These are phyloP conservation scores for Diophrys appendiculata DNA, from an alignment of 73 alveolate species.

Conservation along the genomic window DNA sequence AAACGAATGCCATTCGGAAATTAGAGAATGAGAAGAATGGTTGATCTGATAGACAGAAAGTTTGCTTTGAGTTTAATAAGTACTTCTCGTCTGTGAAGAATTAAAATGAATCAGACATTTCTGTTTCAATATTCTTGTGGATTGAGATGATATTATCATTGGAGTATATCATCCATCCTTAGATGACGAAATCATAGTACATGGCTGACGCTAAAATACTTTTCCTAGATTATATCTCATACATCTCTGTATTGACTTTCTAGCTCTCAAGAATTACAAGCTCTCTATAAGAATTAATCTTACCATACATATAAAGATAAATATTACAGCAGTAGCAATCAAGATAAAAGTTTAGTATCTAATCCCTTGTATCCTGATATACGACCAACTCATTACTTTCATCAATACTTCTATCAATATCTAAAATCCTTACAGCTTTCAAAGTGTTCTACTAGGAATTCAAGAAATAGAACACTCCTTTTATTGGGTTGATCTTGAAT, in stretches of 20 bases:
- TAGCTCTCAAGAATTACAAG: background rate
- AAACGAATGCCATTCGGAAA: background rate
- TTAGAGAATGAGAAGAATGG: background rate
- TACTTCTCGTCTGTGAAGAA: background rate
- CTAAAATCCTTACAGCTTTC: background rate
- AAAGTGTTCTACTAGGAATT: background rate
- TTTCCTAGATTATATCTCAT: background rate
- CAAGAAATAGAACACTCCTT: background rate
- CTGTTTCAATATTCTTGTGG: background rate
- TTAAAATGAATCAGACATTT: background rate
- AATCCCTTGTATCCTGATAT: background rate
- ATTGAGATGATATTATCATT: background rate
- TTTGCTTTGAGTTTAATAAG: background rate
- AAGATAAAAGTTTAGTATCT: background rate
- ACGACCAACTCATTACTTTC: background rate
- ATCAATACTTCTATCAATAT: background rate
- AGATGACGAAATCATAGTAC: background rate
- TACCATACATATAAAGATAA: background rate
- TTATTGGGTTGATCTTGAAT: background rate
- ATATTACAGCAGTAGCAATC: background rate
- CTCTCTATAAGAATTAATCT: background rate
- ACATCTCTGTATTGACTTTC: background rate
- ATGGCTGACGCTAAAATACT: background rate
- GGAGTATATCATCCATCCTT: background rate
- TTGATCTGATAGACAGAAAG: background rate